phyloP scores from a whole-genome alignment of 768 basidiomycete species.

The Boletus vinaceobasis region DNA sequence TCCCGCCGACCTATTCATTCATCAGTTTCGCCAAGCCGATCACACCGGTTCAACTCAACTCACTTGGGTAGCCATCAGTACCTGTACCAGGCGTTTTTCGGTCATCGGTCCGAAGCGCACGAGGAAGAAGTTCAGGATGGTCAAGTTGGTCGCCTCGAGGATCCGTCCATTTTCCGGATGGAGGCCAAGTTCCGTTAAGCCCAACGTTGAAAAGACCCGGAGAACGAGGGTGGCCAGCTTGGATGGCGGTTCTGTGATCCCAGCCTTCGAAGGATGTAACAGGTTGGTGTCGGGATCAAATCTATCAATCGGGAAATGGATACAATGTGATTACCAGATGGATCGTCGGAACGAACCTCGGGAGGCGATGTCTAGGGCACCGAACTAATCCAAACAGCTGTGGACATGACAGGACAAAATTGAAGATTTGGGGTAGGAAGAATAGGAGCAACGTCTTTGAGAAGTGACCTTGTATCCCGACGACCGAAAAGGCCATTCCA shows the following conservation, averaged over 20 bases:
- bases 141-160: constrained; percentile 79
- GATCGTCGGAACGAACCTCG: constrained; percentile 52
- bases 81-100: constrained; percentile 74
- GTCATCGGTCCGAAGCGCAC: constrained; percentile 79
- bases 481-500: constrained; percentile 98
- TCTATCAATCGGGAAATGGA: constrained; percentile 35
- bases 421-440: constrained; percentile 98
- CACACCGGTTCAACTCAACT: constrained; percentile 5
- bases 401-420: constrained; percentile 91
- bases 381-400: constrained; percentile 93
- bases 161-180: constrained; percentile 57
- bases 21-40: constrained; percentile 3
- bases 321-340: background rate
- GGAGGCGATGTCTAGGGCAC: constrained; percentile 92
- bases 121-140: constrained; percentile 84
- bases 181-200: constrained; percentile 61
- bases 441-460: constrained; percentile 95
- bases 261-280: constrained; percentile 71
- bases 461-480: constrained; percentile 96
- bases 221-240: constrained; percentile 53
- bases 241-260: constrained; percentile 59
- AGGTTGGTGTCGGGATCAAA: constrained; percentile 72
- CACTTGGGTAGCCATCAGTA: constrained; percentile 75
- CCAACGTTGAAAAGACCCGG: constrained; percentile 54
- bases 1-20: constrained; percentile 59